Evolutionary conservation across 768 basidiomycete species (phyloP).

Genomic region (Kwoniella europaea): DNA sequence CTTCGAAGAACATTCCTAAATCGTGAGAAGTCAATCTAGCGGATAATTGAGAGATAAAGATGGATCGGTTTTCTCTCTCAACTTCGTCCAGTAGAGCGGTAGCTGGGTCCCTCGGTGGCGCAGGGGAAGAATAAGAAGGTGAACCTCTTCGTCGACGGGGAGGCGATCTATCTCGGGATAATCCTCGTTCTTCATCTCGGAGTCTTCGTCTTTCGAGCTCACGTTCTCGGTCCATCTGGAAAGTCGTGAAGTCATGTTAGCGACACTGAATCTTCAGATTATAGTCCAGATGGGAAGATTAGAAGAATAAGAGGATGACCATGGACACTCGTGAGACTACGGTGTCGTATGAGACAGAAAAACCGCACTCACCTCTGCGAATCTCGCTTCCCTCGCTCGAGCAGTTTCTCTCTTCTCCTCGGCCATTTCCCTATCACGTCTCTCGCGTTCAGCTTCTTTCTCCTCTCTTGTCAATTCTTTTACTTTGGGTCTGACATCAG

Average conservation of each 20-base stretch:
- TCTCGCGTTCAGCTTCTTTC: slow-evolving; percentile 48
- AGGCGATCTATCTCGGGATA: slow-evolving; percentile 28
- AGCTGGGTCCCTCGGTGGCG: slow-evolving; percentile 26
- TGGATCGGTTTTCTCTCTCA: slow-evolving; percentile 96
- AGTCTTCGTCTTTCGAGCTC: slow-evolving; percentile 30
- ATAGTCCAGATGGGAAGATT: too few relatives aligned
- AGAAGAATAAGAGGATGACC: too few relatives aligned
- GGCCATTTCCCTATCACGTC: slow-evolving; percentile 49
- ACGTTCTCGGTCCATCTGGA: slow-evolving; percentile 40
- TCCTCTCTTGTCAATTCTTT: slow-evolving; percentile 50
- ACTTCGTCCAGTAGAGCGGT: slow-evolving; percentile 73
- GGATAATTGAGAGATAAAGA: slow-evolving; percentile 97
- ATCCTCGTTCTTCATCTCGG: slow-evolving; percentile 16
- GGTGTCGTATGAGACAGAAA: too few relatives aligned
- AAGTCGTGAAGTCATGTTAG: too few relatives aligned
- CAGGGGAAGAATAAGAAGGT: slow-evolving; percentile 26
- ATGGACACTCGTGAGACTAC: too few relatives aligned
- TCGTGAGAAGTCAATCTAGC: slow-evolving; percentile 95
- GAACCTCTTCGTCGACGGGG: slow-evolving; percentile 37
- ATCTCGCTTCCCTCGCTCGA: slow-evolving; percentile 29
- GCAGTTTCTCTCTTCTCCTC: slow-evolving; percentile 46
- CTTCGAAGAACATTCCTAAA: slow-evolving; percentile 98
- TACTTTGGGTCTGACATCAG: slow-evolving; percentile 20
- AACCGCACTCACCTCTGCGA: slow-evolving; percentile 35
- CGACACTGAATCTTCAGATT: too few relatives aligned